Evolutionary conservation across 2,329 filamentous ascomycete genomes (phyloP).

Genomic region (Trichoderma asperellum): DNA sequence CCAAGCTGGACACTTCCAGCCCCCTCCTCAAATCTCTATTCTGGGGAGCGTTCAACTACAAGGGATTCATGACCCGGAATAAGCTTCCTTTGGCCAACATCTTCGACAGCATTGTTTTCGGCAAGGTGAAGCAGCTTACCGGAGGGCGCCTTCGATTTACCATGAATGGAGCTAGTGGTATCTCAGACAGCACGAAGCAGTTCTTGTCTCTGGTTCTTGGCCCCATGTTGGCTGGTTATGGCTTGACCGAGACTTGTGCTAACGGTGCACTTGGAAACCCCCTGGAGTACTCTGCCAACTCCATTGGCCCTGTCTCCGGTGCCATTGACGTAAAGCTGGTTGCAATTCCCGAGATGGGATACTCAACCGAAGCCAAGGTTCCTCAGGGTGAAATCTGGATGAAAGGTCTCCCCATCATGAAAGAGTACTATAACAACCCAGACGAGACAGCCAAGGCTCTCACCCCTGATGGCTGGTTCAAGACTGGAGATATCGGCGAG

Average conservation of each 20-base stretch:
- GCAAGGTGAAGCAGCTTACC: conserved; percentile 86
- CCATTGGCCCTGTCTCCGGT: conserved; percentile 77
- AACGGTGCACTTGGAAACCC: conserved; percentile 84
- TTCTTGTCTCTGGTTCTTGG: conserved; percentile 93
- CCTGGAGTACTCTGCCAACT: conserved; percentile 75
- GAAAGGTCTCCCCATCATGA: conserved; percentile 73
- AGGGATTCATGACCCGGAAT: conserved; percentile 60
- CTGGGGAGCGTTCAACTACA: conserved; percentile 65
- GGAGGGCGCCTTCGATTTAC: conserved; percentile 86
- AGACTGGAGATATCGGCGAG: conserved; percentile 93
- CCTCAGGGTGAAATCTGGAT: conserved; percentile 94
- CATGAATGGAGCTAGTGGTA: conserved; percentile 91
- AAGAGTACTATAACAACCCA: conserved; percentile 81
- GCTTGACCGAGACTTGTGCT: conserved; percentile 88
- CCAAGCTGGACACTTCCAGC: conserved; percentile 74
- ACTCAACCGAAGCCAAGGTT: conserved; percentile 71
- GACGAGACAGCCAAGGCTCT: conserved; percentile 81
- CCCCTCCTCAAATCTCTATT: conserved; percentile 78
- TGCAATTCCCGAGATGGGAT: conserved; percentile 86
- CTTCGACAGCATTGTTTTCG: conserved; percentile 85
- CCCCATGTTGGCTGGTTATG: conserved; percentile 93
- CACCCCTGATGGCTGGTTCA: conserved; percentile 91
- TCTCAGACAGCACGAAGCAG: conserved; percentile 82
- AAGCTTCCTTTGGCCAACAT: conserved; percentile 69
- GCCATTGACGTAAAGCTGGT: conserved; percentile 89